These are phyloP conservation scores for Camellia granthamiana DNA, from an alignment of 148 eudicot species.

Conservation along the genomic window DNA sequence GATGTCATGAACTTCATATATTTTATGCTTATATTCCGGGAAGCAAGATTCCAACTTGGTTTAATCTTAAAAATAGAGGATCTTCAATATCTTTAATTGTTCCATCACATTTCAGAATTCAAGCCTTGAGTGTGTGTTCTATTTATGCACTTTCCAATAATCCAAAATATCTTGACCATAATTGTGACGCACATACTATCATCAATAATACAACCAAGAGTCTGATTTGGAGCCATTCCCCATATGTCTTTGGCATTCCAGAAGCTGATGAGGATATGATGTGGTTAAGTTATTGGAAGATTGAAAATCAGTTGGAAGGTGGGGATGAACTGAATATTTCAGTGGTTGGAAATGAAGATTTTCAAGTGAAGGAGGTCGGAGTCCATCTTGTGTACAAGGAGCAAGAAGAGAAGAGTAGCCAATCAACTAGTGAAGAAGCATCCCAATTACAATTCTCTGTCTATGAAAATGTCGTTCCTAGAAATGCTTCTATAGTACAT, in stretches of 20 bases:
- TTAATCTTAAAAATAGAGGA: neutral
- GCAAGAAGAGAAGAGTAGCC: neutral
- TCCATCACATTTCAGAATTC: neutral
- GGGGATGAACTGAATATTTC: neutral
- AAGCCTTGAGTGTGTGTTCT: neutral
- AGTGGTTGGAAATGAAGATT: neutral
- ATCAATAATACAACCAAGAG: neutral
- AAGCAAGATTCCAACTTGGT: neutral
- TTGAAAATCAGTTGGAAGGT: neutral
- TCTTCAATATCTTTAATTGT: neutral
- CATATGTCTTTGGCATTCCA: neutral
- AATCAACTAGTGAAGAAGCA: no score
- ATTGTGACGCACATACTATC: neutral
- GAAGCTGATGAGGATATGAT: neutral
- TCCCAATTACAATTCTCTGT: no score
- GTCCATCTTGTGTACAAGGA: neutral
- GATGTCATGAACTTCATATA: neutral
- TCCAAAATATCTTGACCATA: rapidly evolving
- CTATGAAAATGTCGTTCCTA: no score
- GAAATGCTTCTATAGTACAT: no score
- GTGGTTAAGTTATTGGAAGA: neutral
- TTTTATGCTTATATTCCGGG: neutral
- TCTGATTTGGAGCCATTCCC: neutral
- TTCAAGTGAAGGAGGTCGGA: neutral
- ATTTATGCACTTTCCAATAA: neutral